These are phyloP conservation scores for Mimosa bimucronata DNA, from an alignment of 306 rosid genomes.

Conservation along the genomic window DNA sequence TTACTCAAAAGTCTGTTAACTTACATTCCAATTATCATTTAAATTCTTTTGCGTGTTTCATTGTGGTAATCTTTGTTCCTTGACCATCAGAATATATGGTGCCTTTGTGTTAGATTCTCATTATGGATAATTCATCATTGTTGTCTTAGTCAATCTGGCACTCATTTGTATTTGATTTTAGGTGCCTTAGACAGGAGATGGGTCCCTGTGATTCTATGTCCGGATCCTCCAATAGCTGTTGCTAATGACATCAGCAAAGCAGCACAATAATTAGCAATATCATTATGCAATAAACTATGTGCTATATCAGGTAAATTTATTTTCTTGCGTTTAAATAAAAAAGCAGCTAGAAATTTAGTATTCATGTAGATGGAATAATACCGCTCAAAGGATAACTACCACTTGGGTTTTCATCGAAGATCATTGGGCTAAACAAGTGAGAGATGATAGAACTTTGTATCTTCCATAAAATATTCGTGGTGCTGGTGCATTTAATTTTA, in stretches of 20 bases:
- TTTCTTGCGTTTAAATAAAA: neutral
- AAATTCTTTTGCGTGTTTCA: conserved; percentile 16
- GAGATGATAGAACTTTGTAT: neutral
- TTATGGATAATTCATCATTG: conserved; percentile 30
- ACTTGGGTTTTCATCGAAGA: neutral
- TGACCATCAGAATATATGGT: conserved; percentile 19
- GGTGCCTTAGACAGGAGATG: conserved; percentile 41
- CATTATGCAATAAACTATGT: conserved; percentile 18
- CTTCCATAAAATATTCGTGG: conserved; percentile 5
- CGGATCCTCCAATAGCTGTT: conserved; percentile 35
- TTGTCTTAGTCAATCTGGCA: conserved; percentile 36
- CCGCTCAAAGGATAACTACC: neutral
- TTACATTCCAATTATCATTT: conserved; percentile 17
- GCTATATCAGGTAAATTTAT: conserved; percentile 23
- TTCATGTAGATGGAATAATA: neutral
- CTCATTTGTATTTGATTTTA: conserved; percentile 37
- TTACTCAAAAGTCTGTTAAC: conserved; percentile 15
- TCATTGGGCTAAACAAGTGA: neutral
- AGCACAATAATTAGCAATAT: conserved; percentile 35
- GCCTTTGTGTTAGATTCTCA: conserved; percentile 31
- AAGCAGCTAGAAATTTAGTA: neutral
- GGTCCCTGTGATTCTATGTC: conserved; percentile 14
- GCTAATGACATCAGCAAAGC: conserved; percentile 30
- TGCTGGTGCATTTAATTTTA: conserved; percentile 11
- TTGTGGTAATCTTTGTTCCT: conserved; percentile 17